Conservation (phyloP, 2,329 filamentous ascomycete species). For the Samsoniella hepiali region DNA sequence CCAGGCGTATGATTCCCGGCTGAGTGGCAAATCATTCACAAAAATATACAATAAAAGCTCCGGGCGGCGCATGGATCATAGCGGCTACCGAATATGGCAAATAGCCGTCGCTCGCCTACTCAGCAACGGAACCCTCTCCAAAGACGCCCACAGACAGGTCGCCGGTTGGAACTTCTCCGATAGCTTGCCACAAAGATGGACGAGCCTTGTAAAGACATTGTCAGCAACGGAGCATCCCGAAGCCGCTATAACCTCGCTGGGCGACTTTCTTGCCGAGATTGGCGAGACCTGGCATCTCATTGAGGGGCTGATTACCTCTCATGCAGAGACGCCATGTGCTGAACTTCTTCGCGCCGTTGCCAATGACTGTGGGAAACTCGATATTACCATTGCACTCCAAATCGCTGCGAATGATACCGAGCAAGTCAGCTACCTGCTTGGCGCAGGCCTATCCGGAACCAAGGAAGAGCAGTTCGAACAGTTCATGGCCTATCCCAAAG, state of each 20-base stretch:
- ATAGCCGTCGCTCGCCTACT: conserved; percentile 4
- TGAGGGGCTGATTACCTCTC: not conserved
- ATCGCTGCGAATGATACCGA: conserved; percentile 1
- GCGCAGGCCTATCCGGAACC: not conserved
- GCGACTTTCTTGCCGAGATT: not conserved
- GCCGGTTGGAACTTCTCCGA: not conserved
- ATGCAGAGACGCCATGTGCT: not conserved
- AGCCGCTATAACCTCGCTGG: not conserved
- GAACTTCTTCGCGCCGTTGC: conserved; percentile 1
- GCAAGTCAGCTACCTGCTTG: not conserved
- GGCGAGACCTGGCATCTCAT: conserved; percentile 12
- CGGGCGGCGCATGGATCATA: not conserved
- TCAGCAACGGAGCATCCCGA: not conserved
- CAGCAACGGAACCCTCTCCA: not conserved
- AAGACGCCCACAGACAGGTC: not conserved
- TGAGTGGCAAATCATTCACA: conserved; percentile 21
- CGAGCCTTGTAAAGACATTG: not conserved
- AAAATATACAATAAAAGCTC: not conserved
- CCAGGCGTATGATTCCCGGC: conserved; percentile 21
- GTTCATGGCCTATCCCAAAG: conserved; percentile 3
- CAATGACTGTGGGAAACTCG: not conserved
- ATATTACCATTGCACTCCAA: not conserved
- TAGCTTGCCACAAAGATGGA: conserved; percentile 1
- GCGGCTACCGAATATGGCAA: conserved; percentile 10
- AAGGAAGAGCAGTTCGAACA: not conserved